Conservation (phyloP, 2,329 filamentous ascomycete species). For the Akanthomyces muscarius region DNA sequence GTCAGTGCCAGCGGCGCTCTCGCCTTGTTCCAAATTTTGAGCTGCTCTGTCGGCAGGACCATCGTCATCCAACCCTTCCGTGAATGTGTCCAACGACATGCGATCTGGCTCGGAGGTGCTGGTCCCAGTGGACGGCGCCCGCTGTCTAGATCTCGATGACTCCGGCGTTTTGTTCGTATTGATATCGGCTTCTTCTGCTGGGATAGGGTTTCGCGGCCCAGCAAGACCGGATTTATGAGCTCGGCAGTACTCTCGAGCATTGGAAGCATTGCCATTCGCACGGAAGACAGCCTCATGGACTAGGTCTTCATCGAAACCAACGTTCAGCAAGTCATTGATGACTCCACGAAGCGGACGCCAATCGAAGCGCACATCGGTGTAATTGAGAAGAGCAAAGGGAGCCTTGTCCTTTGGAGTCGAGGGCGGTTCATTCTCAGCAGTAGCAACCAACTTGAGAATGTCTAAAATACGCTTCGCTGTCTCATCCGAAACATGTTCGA, state of each 20-base stretch:
- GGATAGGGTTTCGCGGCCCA: constrained; percentile 64
- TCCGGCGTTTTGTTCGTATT: constrained; percentile 43
- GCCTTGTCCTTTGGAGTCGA: constrained; percentile 56
- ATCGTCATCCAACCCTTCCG: constrained; percentile 29
- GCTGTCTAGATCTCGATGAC: constrained; percentile 26
- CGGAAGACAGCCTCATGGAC: constrained; percentile 78
- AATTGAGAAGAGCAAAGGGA: constrained; percentile 41
- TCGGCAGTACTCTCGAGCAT: constrained; percentile 71
- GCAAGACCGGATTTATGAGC: constrained; percentile 55
- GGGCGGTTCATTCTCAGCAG: constrained; percentile 71
- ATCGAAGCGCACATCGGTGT: constrained; percentile 41
- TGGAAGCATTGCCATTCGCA: constrained; percentile 61
- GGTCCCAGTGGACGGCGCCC: constrained; percentile 24
- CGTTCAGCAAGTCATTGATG: constrained; percentile 31
- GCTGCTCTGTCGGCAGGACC: constrained; percentile 22
- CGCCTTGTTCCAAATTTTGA: not conserved
- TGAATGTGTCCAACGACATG: constrained; percentile 35
- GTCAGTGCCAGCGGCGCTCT: not conserved
- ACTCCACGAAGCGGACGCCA: constrained; percentile 37
- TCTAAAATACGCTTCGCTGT: constrained; percentile 78
- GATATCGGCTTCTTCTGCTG: constrained; percentile 52
- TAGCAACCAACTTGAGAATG: constrained; percentile 73
- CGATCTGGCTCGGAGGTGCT: constrained; percentile 31
- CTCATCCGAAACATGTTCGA: constrained; percentile 73
- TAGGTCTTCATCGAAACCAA: constrained; percentile 51